Evolutionary conservation across 768 basidiomycete genomes (phyloP), one percentile per base, ranked within the genome.

Genomic region (Collybia sp.): DNA sequence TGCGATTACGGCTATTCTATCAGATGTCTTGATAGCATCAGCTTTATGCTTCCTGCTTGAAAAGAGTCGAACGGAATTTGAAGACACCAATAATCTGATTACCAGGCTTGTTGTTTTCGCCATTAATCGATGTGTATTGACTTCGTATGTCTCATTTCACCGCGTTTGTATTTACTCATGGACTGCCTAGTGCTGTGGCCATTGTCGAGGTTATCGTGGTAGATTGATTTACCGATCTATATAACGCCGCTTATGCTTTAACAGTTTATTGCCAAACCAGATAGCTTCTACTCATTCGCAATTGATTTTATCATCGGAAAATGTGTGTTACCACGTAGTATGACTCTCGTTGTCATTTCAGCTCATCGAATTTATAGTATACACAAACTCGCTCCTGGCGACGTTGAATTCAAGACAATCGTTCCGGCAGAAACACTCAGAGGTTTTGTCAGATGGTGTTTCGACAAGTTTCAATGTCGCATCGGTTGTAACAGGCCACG

Each of bases 291-390:
- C 53, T 66, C 66, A 16, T 65, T 76, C 48, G 73, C 71, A 2
- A 66, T 77, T 42, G 76, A 77, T 54, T 77, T 79, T 47, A 58
- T 75, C 30, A 72, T 77, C 44, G 76, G 76, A 46, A 77, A 77
- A 65, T 53, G 75, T 72, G 50, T 30, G 69, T 59, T 1, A 40
- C 16, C 18, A 25, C 25, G 30, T 25, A 19, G 15, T 31, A 30
- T 30, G 15, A 5, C 2, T 13, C 15, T 31, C 4, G 39, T 40
- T 12, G 15, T n/a, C n/a, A n/a, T n/a, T 38, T 17, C 40, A 19
- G 20, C n/a, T 45, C 25, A 34, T 12, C 33, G 30, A 42, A 18
- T 15, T 33, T 40, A 34, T 41, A 76, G 74, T 75, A 13, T 76
- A 72, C 30, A 69, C 70, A 5, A 76, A 75, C 51, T 75, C 73